Evolutionary conservation across 345 rosid genomes (phyloP).

Genomic region (Rhodamnia argentea): DNA sequence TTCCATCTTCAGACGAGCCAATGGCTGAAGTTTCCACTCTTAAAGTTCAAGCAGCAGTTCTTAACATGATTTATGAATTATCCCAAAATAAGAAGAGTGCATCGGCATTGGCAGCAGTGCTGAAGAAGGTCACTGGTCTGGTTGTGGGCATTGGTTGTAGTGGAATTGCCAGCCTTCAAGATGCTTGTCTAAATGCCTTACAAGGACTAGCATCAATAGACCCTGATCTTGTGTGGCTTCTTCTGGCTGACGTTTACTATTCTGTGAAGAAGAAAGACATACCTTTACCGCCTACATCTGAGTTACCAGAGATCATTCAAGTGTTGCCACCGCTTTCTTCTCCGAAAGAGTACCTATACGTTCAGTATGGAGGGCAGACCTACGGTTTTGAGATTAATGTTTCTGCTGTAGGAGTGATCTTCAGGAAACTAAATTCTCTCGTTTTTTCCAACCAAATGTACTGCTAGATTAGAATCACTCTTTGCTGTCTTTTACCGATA

Average conservation of each 20-base stretch:
- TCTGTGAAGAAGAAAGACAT: slow-evolving; percentile 41
- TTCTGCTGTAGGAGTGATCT: slow-evolving; percentile 45
- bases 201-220: slow-evolving; percentile 67
- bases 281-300: slow-evolving; percentile 42
- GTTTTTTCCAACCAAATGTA: slow-evolving; percentile 28
- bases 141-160: slow-evolving; percentile 84
- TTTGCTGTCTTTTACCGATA: not conserved
- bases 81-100: slow-evolving; percentile 53
- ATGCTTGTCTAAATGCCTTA: slow-evolving; percentile 61
- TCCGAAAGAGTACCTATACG: slow-evolving; percentile 40
- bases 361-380: slow-evolving; percentile 68
- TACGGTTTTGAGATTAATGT: slow-evolving; percentile 65
- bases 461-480: slow-evolving; percentile 1
- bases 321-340: slow-evolving; percentile 41
- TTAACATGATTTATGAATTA: slow-evolving; percentile 67
- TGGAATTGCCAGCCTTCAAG: slow-evolving; percentile 49
- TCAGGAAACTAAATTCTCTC: slow-evolving; percentile 35
- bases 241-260: slow-evolving; percentile 75
- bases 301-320: slow-evolving; percentile 33
- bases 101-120: slow-evolving; percentile 55
- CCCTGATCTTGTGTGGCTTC: slow-evolving; percentile 89
- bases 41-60: slow-evolving; percentile 73
- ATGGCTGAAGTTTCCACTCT: slow-evolving; percentile 64
- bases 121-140: slow-evolving; percentile 81
- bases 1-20: slow-evolving; percentile 26